Conservation (phyloP, 202 grass and related monocot genomes). For the Schoenoplectus triqueter region DNA sequence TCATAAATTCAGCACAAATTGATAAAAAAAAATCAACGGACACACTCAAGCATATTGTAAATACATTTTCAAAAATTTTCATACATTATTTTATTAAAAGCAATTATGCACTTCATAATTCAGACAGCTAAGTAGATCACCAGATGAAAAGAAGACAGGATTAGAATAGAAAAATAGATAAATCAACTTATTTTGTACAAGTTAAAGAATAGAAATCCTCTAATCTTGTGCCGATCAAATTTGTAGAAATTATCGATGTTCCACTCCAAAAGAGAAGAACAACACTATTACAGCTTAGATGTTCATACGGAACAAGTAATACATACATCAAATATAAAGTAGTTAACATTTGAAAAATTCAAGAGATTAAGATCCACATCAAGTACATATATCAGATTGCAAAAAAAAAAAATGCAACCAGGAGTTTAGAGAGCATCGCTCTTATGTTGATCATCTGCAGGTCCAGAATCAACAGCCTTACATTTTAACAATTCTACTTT, state of each 20-base stretch:
- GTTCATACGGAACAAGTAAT: background rate
- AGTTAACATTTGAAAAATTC: background rate
- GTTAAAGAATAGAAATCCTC: background rate
- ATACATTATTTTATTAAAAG: too few species aligned
- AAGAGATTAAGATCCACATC: background rate
- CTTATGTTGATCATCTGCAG: slow-evolving; percentile 31
- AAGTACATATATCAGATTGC: background rate
- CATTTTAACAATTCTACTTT: slow-evolving; percentile 43
- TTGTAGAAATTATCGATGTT: background rate
- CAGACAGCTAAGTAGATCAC: too few species aligned
- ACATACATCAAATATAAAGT: background rate
- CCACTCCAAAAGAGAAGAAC: background rate
- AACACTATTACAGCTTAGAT: background rate
- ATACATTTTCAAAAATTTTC: too few species aligned
- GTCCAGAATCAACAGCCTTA: slow-evolving; percentile 38
- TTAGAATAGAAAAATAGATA: too few species aligned
- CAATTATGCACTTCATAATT: too few species aligned
- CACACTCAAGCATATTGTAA: too few species aligned
- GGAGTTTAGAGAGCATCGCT: background rate
- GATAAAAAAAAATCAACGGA: too few species aligned
- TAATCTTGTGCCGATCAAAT: background rate
- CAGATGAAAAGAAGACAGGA: too few species aligned
- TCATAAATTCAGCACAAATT: too few species aligned
- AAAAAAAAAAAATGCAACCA: background rate
- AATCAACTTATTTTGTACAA: background rate